Evolutionary conservation across 2,329 filamentous ascomycete genomes (phyloP).

Genomic region (Coniochaeta sp.): DNA sequence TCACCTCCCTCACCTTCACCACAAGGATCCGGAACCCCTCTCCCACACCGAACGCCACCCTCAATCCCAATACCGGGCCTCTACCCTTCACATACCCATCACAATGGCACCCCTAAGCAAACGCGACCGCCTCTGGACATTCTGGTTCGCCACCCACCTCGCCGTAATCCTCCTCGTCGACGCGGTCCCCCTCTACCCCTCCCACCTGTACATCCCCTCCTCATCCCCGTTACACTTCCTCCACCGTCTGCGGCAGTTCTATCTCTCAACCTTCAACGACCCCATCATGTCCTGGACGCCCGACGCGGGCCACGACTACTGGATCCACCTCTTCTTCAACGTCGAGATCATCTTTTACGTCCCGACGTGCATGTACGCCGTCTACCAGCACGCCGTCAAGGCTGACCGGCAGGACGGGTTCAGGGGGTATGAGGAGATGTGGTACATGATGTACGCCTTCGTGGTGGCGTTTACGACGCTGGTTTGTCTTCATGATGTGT

Average conservation of each 20-base stretch:
- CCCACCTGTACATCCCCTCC: slow-evolving; percentile 31
- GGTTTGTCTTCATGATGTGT: slow-evolving; percentile 43
- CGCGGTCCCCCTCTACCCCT: slow-evolving; percentile 45
- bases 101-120: no score
- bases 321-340: slow-evolving; percentile 44
- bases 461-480: slow-evolving; percentile 44
- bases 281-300: slow-evolving; percentile 37
- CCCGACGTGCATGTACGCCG: slow-evolving; percentile 41
- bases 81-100: no score
- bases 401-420: slow-evolving; percentile 16
- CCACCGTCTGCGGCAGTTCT: slow-evolving; percentile 35
- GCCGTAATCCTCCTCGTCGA: slow-evolving; percentile 35
- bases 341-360: slow-evolving; percentile 44
- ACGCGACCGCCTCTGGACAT: slow-evolving; percentile 23
- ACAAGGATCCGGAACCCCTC: no score
- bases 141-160: slow-evolving; percentile 24
- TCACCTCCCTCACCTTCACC: no score
- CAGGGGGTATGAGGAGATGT: slow-evolving; percentile 36
- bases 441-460: slow-evolving; percentile 43
- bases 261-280: slow-evolving; percentile 42
- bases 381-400: slow-evolving; percentile 27
- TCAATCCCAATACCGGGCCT: no score
- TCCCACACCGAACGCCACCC: no score
- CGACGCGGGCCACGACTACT: slow-evolving; percentile 30
- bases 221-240: slow-evolving; percentile 41